Base-by-base conservation (phyloP, 805 yeast genomes). In the Monosporozyma siamensis region DNA sequence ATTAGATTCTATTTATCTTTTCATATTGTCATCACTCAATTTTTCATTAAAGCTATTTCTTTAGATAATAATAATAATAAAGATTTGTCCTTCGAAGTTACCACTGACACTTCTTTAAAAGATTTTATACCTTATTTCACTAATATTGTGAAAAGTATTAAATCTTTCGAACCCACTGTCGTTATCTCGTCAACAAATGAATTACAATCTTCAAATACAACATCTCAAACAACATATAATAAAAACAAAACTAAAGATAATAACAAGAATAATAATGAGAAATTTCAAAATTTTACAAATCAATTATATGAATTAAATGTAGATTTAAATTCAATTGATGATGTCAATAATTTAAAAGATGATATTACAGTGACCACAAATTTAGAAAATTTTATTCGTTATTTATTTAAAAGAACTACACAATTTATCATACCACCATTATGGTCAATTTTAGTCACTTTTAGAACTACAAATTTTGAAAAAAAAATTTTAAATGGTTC, bases 401-500 rank as follows among this genome's bases (percentile, higher is more conserved):
- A 52, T 34, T 44, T 61, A 24, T 61, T 59, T 35, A 55, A 50
- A 24, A 49, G 56, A 44, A 56, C 51, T 31, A 57, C 51, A 35
- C 55, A 51, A 31, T 54, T 50, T 39, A 34, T 52, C 22, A 49
- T 59, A 20, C 77, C 77, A 47, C 80, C 80, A 3, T 44, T 75
- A 3, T 76, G 81, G 81, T 62, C 75, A 0, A 65, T 75, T 37
- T 55, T 75, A 1, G 69, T 73, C 21, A 76, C 78, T 1, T 59
- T 72, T 9, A 70, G 68, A 49, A 70, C 78, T 1, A 73, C 75
- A 69, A 65, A 48, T 53, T 64, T 26, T 57, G 73, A 48, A 69
- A 66, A 48, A 70, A 71, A 51, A 55, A 72, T 31, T 68, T 66
- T 54, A 59, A 72, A 26, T 70, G 77, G 22, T 67, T 65, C 40